These are phyloP conservation scores for Fistulina hepatica DNA, from an alignment of 1,284 basidiomycete genomes.

Conservation along the genomic window DNA sequence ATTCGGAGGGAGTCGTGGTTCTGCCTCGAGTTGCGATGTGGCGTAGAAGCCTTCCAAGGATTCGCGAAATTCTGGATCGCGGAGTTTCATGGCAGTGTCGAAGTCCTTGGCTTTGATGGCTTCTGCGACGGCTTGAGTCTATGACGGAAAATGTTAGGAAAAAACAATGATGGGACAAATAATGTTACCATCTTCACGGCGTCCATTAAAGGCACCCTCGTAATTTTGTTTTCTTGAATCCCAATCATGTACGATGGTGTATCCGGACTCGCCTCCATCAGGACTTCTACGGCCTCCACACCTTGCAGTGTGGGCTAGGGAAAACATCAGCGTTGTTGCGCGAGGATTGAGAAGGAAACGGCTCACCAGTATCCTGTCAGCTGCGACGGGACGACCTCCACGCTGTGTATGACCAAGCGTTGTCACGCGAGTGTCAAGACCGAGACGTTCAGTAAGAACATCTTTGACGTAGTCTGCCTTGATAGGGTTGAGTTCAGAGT, in stretches of 20 bases:
- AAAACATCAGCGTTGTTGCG: background rate
- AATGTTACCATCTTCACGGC: constrained; percentile 72
- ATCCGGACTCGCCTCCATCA: constrained; percentile 82
- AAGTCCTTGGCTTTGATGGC: constrained; percentile 85
- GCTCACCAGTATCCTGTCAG: constrained; percentile 82
- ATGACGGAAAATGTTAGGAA: constrained; percentile 1
- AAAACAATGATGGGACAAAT: background rate
- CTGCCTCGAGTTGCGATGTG: constrained; percentile 54
- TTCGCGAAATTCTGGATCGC: constrained; percentile 90
- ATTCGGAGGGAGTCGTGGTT: constrained; percentile 47
- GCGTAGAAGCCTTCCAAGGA: constrained; percentile 76
- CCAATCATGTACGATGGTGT: constrained; percentile 98
- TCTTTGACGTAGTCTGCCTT: constrained; percentile 85
- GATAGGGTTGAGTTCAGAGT: constrained; percentile 83
- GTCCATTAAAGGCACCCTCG: constrained; percentile 81
- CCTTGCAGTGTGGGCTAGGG: constrained; percentile 86
- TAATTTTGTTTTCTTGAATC: constrained; percentile 92
- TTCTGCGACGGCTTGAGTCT: constrained; percentile 81
- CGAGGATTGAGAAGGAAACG: background rate
- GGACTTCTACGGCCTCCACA: constrained; percentile 83
- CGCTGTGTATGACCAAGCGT: constrained; percentile 96
- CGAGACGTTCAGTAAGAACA: constrained; percentile 76
- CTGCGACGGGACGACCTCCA: constrained; percentile 87
- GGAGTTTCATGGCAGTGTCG: constrained; percentile 73
- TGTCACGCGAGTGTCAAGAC: constrained; percentile 95